Evolutionary conservation across 257 asterid genomes (phyloP).

Genomic region (Sherardia arvensis): DNA sequence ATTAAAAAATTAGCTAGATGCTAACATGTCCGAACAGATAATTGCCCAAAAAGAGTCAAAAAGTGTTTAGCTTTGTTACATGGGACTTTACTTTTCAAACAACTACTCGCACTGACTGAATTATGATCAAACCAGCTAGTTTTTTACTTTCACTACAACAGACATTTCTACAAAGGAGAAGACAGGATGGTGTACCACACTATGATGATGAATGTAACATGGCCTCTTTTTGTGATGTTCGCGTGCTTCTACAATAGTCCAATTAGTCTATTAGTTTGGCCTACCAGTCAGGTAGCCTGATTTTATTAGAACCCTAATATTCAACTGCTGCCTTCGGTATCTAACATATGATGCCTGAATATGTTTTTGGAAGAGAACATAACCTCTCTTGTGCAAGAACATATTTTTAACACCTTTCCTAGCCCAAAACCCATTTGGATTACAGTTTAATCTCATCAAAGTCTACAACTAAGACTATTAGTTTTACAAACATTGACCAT

Average conservation of each 20-base stretch:
- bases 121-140: too few relatives aligned
- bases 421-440: not conserved
- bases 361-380: not conserved
- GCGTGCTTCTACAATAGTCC: not conserved
- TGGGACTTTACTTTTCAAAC: not conserved
- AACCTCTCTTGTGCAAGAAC: not conserved
- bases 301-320: not conserved
- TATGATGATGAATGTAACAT: too few relatives aligned
- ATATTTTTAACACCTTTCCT: not conserved
- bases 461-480: not conserved
- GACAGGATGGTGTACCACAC: too few relatives aligned
- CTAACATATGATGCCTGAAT: not conserved
- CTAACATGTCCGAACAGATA: not conserved
- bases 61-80: not conserved
- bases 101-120: too few relatives aligned
- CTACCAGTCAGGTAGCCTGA: not conserved
- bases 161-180: too few relatives aligned
- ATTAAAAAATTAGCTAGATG: not conserved
- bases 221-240: too few relatives aligned
- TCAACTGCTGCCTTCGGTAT: not conserved
- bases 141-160: not conserved
- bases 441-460: not conserved
- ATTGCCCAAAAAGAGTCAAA: not conserved
- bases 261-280: not conserved
- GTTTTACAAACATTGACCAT: not conserved